Base-by-base conservation (phyloP, 2,329 filamentous ascomycete species). In the Huntiella moniliformis region DNA sequence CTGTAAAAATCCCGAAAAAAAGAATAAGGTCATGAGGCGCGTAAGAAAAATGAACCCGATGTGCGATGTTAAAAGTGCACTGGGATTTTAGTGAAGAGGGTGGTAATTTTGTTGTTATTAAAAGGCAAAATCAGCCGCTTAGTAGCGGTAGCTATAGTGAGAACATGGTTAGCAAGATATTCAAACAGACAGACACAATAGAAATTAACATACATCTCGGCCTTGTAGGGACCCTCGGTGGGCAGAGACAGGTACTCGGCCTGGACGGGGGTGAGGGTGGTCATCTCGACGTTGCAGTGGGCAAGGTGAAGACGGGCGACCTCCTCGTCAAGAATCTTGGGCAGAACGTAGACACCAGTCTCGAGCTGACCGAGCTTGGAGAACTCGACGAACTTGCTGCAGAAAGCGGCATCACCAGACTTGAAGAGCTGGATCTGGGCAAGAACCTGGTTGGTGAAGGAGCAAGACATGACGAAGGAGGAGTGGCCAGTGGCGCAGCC, bases 391-490 rank as follows among this genome's bases (percentile, higher is more conserved):
- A 95, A 93, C 77, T 95, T 95, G 69, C 83, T 71, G 67, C 80
- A 77, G 65, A 93, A 98, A 49, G 71, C 80, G 62, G 74, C 75
- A 63, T 96, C 87, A 58, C 80, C 73, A 59, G 78, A 80, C 82
- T 96, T 96, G 82, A 68, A 98, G 60, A 98, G 73, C 73, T 93
- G 81, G 71, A 98, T 96, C 74, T 98, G 91, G 56, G 91, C 91
- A 64, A 98, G 84, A 59, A 96, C 91, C 77, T 98, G 91, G 82
- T 98, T 98, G 77, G 87, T 93, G 82, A 98, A 98, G 54, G 88
- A 96, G 82, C 91, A 98, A 58, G 87, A 95, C 91, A 98, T 96
- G 46, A 98, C 91, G 68, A 98, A 98, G 45, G 88, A 96, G 56
- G 87, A 94, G 82, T 98, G 91, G 56, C 91, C 91, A 54, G 91